Base-by-base conservation (phyloP, 2,329 filamentous ascomycete genomes). In the Salinomyces thailandicus region DNA sequence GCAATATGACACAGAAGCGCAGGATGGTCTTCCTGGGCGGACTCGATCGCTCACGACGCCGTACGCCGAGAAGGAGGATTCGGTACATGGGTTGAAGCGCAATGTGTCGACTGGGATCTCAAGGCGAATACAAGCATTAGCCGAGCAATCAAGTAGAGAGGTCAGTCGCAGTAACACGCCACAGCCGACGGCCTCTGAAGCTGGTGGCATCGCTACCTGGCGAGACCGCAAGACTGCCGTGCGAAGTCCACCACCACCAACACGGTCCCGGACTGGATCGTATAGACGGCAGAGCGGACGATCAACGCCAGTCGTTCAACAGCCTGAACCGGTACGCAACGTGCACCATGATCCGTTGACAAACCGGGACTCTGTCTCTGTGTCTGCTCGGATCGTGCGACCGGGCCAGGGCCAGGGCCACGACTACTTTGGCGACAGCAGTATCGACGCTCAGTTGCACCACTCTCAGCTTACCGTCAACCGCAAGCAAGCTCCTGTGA, bases 31-130 rank as follows among this genome's bases (percentile, higher is more conserved):
- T 24, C 20, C 20, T n/a, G 7, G 7, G 7, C n/a, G n/a, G 7
- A n/a, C 20, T 7, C 20, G n/a, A n/a, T 24, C 20, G 7, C 7
- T 24, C 20, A 7, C 20, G 7, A 24, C 20, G 20, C 20, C n/a
- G n/a, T n/a, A 7, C 7, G 7, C n/a, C 7, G 46, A 48, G 14
- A 36, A 32, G 31, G 26, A 83, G 26, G 44, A 50, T 30, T 15
- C 40, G 12, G 15, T 33, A 7, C 32, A 40, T 16, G 44, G 41
- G 5, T 35, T 47, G 57, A 93, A 87, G 57, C 71, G 79, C 46
- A 91, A 84, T 51, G 74, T 96, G 16, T 87, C 85, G 5, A 86
- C 83, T 6, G 86, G 85, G 48, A 95, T 98, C 42, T 93, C 89
- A 3, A 85, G 89, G 58, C 80, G 91, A 28, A 96, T 96, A 58